A percentile compares a stretch with the other conserved stretches of the same genome.
phyloP scores from a whole-genome alignment of 164 flowering plant genomes.

The Stephania japonica region DNA sequence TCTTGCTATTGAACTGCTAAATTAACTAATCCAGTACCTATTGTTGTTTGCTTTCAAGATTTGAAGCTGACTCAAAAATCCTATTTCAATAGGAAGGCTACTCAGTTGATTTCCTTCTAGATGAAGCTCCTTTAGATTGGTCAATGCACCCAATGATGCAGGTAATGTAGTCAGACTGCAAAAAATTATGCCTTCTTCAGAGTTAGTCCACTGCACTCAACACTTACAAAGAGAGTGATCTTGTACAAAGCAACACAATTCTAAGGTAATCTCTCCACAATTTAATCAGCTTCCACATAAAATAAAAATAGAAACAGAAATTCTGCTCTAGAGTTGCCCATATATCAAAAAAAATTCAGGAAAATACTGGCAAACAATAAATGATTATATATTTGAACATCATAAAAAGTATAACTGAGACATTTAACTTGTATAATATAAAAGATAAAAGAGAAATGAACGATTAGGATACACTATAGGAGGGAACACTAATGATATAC shows the following conservation, averaged over 20 bases:
- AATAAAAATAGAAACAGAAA: no score
- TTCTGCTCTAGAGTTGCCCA: not conserved
- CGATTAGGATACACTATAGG: no score
- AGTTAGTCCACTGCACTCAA: slow-evolving; percentile 1
- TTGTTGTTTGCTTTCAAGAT: slow-evolving; percentile 60
- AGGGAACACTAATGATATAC: no score
- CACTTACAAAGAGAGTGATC: not conserved
- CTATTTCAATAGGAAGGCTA: slow-evolving; percentile 67
- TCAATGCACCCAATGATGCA: slow-evolving; percentile 54
- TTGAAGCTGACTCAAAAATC: slow-evolving; percentile 51
- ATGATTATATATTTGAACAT: no score
- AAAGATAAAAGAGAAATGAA: no score
- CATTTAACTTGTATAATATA: no score
- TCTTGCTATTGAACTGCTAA: not conserved
- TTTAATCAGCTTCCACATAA: no score
- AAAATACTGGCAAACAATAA: not conserved
- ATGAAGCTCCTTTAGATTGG: slow-evolving; percentile 52
- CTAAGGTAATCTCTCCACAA: not conserved
- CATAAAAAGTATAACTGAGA: no score
- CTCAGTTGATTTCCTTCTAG: slow-evolving; percentile 55
- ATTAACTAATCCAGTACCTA: slow-evolving; percentile 35
- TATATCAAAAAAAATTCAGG: not conserved
- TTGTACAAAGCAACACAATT: not conserved
- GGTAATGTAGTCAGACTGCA: slow-evolving; percentile 72
- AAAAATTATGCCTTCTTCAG: not conserved